Percentiles rank a stretch among this genome's conserved stretches.
Conservation (phyloP, 1,284 basidiomycete species). For the Melampsora larici-populina region DNA sequence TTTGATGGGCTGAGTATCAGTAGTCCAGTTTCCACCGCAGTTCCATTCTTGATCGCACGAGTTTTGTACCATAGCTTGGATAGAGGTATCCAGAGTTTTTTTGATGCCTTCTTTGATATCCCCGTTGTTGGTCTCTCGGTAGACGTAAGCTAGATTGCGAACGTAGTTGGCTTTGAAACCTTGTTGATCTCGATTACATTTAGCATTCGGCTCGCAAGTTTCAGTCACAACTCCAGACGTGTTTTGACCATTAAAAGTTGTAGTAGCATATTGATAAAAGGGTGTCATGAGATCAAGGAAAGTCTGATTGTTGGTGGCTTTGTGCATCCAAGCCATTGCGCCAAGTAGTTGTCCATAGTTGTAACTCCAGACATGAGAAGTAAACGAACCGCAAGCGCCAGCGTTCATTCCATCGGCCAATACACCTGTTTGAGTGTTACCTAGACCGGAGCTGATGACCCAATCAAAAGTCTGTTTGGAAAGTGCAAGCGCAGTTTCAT, state of each 20-base stretch:
- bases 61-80: constrained; percentile 21
- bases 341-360: constrained; percentile 31
- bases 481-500: constrained; percentile 29
- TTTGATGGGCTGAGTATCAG: constrained; percentile 35
- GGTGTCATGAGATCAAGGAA: constrained; percentile 13
- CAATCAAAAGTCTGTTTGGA: constrained; percentile 37
- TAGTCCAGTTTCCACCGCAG: constrained; percentile 43
- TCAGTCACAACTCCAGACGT: constrained; percentile 40
- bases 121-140: constrained; percentile 1
- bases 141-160: constrained; percentile 32
- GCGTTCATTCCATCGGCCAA: constrained; percentile 39
- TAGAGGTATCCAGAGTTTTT: constrained; percentile 17
- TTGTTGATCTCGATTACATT: constrained; percentile 44
- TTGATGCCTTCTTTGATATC: constrained; percentile 13
- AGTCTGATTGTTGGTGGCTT: constrained; percentile 10
- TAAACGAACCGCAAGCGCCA: constrained; percentile 30
- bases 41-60: constrained; percentile 39
- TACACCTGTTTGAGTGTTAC: constrained; percentile 25
- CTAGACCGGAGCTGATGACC: constrained; percentile 40
- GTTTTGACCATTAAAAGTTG: constrained; percentile 16
- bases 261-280: constrained; percentile 11
- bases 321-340: constrained; percentile 18
- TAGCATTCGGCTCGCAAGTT: constrained; percentile 17
- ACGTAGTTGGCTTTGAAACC: constrained; percentile 42
- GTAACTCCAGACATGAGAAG: constrained; percentile 40